Conservation (phyloP, 805 yeast genomes). For the Lipomyces yamanashiensis region DNA sequence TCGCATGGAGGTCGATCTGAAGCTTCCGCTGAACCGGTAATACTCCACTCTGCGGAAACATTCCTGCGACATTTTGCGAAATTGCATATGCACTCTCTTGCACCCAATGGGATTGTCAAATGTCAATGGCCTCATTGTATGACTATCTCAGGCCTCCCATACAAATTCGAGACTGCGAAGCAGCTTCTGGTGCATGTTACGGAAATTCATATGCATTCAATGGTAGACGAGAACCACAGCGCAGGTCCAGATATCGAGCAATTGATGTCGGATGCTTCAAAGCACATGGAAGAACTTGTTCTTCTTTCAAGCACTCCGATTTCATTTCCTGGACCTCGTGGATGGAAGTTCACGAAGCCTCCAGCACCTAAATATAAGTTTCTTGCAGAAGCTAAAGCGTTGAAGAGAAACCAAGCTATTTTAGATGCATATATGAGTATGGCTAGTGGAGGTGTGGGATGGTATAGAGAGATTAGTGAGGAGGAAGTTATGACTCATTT, state of each 20-base stretch:
- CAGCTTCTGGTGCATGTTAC: slow-evolving; percentile 9
- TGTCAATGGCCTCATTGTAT: slow-evolving; percentile 12
- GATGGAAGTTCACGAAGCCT: neutral
- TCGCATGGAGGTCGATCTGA: neutral
- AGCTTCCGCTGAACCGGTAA: neutral
- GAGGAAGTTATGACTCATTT: neutral
- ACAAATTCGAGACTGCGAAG: neutral
- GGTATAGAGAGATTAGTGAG: slow-evolving; percentile 20
- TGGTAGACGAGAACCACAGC: slow-evolving; percentile 12
- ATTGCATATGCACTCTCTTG: neutral
- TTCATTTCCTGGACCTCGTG: slow-evolving; percentile 14
- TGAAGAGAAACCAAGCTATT: slow-evolving; percentile 1
- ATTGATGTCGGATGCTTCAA: neutral
- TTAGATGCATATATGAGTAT: neutral
- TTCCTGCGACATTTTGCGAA: neutral
- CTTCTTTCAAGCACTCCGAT: slow-evolving; percentile 11
- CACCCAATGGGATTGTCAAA: neutral
- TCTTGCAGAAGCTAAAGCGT: slow-evolving; percentile 3
- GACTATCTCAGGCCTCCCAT: neutral
- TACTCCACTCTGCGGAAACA: neutral
- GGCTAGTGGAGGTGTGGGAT: slow-evolving; percentile 22
- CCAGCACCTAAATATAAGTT: neutral
- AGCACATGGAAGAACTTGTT: neutral
- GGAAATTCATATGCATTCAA: slow-evolving; percentile 8
- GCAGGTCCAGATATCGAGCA: slow-evolving; percentile 11